Conservation (phyloP, 148 eudicot species). For the Persicaria maculosa region DNA sequence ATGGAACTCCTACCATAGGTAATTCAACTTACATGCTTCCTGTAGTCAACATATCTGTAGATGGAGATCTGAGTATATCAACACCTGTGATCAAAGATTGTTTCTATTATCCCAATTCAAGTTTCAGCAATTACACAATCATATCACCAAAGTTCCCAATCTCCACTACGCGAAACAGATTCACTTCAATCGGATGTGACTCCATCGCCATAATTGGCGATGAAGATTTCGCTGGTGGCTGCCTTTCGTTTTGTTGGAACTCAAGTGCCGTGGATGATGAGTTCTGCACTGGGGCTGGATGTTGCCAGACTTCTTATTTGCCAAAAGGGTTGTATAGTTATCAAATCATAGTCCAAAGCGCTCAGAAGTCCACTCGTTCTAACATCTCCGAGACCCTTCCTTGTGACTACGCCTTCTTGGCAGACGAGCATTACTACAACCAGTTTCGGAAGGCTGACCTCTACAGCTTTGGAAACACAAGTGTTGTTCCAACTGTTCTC, state of each 20-base stretch:
- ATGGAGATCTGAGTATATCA: neutral
- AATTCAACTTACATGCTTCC: neutral
- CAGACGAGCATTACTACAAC: neutral
- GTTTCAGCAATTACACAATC: neutral
- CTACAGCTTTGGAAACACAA: neutral
- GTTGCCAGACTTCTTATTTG: neutral
- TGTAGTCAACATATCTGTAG: neutral
- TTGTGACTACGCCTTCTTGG: neutral
- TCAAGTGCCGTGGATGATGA: neutral
- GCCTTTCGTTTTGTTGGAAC: neutral
- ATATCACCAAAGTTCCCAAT: neutral
- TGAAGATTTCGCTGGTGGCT: neutral
- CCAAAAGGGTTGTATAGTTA: neutral
- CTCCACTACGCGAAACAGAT: neutral
- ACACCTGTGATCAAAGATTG: neutral
- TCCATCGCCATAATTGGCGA: neutral
- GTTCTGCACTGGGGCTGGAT: neutral
- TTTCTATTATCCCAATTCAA: neutral
- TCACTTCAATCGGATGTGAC: neutral
- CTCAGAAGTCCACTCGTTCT: neutral
- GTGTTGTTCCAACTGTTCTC: neutral
- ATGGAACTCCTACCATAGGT: neutral
- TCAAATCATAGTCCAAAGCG: neutral
- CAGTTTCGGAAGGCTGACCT: neutral
- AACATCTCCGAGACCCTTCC: neutral